A percentile compares a stretch with the other conserved stretches of the same genome.
phyloP scores from a whole-genome alignment of 1,284 basidiomycete genomes.

The Cryptococcus floricola region DNA sequence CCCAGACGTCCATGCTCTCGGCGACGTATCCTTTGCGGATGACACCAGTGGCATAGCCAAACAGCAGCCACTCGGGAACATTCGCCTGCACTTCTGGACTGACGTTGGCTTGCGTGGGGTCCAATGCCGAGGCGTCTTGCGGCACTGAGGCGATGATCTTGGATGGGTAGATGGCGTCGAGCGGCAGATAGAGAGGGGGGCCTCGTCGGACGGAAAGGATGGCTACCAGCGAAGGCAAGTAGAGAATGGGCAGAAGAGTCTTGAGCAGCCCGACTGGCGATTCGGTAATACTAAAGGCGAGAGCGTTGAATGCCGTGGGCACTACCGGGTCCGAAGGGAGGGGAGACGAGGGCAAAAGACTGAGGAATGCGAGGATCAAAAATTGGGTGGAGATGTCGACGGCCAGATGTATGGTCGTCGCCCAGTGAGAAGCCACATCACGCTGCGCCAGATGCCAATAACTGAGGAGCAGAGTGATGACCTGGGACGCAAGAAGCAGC shows the following conservation, averaged over 20 bases:
- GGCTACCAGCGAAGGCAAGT: slow-evolving; percentile 49
- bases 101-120: slow-evolving; percentile 39
- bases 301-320: slow-evolving; percentile 8
- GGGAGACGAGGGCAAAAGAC: slow-evolving; percentile 40
- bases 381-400: slow-evolving; percentile 58
- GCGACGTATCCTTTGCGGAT: slow-evolving; percentile 72
- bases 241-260: slow-evolving; percentile 49
- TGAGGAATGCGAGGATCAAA: slow-evolving; percentile 47
- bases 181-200: slow-evolving; percentile 67
- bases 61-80: slow-evolving; percentile 62
- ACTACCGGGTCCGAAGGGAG: slow-evolving; percentile 21
- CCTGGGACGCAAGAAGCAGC: slow-evolving; percentile 58
- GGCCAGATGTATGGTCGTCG: slow-evolving; percentile 64
- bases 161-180: slow-evolving; percentile 66
- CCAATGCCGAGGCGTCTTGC: slow-evolving; percentile 19
- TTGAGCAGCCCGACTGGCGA: slow-evolving; percentile 18
- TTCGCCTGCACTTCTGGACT: slow-evolving; percentile 51
- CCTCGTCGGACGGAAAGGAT: slow-evolving; percentile 64
- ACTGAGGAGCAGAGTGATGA: slow-evolving; percentile 60
- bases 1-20: slow-evolving; percentile 73
- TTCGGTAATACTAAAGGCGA: slow-evolving; percentile 1
- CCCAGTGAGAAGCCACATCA: slow-evolving; percentile 56
- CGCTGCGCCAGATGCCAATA: slow-evolving; percentile 57
- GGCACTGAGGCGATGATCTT: slow-evolving; percentile 53
- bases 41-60: slow-evolving; percentile 77